Conservation (phyloP, 2,329 filamentous ascomycete species). For the Penicillium sp. region DNA sequence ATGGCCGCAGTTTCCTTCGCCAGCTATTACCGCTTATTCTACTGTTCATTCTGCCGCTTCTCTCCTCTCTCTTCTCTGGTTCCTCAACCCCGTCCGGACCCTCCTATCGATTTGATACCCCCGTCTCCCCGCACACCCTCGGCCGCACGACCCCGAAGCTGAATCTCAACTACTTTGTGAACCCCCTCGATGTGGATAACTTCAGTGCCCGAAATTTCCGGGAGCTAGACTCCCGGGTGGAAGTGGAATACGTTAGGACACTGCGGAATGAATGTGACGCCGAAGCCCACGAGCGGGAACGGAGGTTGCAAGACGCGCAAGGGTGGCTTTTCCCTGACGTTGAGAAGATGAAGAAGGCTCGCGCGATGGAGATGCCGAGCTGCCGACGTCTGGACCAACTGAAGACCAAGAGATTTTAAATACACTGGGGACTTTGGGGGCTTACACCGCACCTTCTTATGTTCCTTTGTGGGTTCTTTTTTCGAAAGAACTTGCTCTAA, state of each 20-base stretch:
- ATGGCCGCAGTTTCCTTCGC: slow-evolving; percentile 57
- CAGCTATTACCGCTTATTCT: slow-evolving; percentile 84
- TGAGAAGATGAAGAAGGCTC: slow-evolving; percentile 72
- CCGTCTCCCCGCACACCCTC: slow-evolving; percentile 69
- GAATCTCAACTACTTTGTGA: slow-evolving; percentile 79
- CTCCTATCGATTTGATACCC: slow-evolving; percentile 70
- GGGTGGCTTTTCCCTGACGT: slow-evolving; percentile 85
- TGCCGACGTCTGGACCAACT: slow-evolving; percentile 57
- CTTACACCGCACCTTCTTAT: not conserved
- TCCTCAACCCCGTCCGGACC: slow-evolving; percentile 60
- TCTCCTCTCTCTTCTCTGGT: slow-evolving; percentile 73
- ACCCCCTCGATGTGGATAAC: slow-evolving; percentile 71
- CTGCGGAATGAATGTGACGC: slow-evolving; percentile 70
- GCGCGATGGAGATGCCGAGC: slow-evolving; percentile 58
- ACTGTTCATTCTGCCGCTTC: slow-evolving; percentile 79
- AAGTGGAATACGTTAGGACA: slow-evolving; percentile 66
- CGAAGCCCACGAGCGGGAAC: slow-evolving; percentile 65
- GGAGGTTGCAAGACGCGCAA: slow-evolving; percentile 72
- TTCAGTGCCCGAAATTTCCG: slow-evolving; percentile 68
- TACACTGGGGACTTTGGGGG: not conserved
- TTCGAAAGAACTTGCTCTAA: not conserved
- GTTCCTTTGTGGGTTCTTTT: not conserved
- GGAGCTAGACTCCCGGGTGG: slow-evolving; percentile 74
- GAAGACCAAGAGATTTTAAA: slow-evolving; percentile 32
- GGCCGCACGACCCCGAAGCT: slow-evolving; percentile 68